These are phyloP conservation scores for Trametes cingulata DNA, from an alignment of 768 basidiomycete species.

Conservation along the genomic window DNA sequence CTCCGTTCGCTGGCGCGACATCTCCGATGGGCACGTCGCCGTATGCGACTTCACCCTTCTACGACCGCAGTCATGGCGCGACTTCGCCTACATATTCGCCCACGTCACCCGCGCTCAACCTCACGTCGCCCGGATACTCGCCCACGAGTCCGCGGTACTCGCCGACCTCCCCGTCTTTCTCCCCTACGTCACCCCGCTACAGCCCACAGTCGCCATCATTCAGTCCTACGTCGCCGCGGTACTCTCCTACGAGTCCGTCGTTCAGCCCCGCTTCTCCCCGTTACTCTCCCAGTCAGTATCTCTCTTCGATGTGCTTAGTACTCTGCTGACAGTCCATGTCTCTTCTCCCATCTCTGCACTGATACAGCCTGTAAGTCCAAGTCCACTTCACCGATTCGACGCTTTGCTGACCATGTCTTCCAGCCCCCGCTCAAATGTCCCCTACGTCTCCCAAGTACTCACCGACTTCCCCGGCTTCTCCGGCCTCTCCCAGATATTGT, in stretches of 20 bases:
- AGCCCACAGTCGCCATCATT: conserved; percentile 90
- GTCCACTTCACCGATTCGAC: not conserved
- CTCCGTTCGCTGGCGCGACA: conserved; percentile 79
- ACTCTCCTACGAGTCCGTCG: conserved; percentile 87
- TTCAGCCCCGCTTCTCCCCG: conserved; percentile 94
- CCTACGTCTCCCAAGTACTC: conserved; percentile 93
- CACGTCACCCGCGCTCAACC: conserved; percentile 79
- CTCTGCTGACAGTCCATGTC: conserved; percentile 26
- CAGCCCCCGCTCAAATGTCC: conserved; percentile 80
- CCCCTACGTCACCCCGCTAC: conserved; percentile 81
- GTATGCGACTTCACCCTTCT: conserved; percentile 85
- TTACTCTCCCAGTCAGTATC: conserved; percentile 78
- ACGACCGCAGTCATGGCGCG: conserved; percentile 59
- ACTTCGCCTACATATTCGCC: conserved; percentile 89
- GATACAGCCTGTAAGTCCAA: conserved; percentile 60
- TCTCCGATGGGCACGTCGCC: conserved; percentile 83
- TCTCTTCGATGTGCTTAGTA: not conserved
- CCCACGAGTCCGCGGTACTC: conserved; percentile 82
- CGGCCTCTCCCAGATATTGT: conserved; percentile 93
- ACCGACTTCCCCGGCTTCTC: conserved; percentile 91
- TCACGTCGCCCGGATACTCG: conserved; percentile 74
- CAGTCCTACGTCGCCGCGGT: conserved; percentile 86
- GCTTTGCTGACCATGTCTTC: conserved; percentile 14
- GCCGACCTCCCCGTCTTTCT: conserved; percentile 82
- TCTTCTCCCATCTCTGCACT: conserved; percentile 1